phyloP scores from a whole-genome alignment of 1,284 basidiomycete genomes.

The Apiotrichum gracile region DNA sequence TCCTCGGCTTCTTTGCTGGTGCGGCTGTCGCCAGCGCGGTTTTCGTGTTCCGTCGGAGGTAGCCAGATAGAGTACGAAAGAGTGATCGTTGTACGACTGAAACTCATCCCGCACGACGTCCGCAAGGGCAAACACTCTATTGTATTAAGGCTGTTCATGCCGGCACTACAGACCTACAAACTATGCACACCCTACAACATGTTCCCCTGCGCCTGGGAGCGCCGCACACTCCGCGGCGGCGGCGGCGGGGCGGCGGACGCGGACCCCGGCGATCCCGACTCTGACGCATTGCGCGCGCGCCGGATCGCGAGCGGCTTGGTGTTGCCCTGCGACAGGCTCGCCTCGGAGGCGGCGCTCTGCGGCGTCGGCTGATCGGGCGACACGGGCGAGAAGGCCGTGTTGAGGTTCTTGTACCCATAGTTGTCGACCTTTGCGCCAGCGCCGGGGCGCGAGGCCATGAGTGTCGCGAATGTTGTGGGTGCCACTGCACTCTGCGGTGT shows the following conservation, averaged over 20 bases:
- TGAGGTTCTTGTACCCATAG: background rate
- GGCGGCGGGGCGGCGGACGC: slow-evolving; percentile 2
- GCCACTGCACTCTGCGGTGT: background rate
- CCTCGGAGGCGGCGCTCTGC: background rate
- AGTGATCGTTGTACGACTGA: too few species aligned
- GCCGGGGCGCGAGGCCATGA: background rate
- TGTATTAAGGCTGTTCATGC: too few species aligned
- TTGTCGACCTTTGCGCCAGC: background rate
- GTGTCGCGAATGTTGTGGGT: background rate
- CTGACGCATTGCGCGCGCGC: background rate
- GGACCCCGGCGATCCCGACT: too few species aligned
- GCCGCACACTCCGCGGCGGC: slow-evolving; percentile 11
- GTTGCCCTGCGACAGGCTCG: slow-evolving; percentile 2
- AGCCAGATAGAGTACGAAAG: too few species aligned
- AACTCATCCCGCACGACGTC: too few species aligned
- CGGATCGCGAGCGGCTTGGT: slow-evolving; percentile 17
- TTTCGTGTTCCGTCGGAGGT: background rate
- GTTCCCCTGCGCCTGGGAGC: too few species aligned
- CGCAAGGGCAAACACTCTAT: too few species aligned
- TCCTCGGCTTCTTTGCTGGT: background rate
- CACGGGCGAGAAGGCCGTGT: background rate
- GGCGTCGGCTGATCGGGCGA: background rate
- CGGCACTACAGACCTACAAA: too few species aligned
- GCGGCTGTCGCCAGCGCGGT: background rate
- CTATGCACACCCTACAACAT: too few species aligned